Conservation (phyloP, 1,284 basidiomycete genomes). For the Apiotrichum veenhuisii region DNA sequence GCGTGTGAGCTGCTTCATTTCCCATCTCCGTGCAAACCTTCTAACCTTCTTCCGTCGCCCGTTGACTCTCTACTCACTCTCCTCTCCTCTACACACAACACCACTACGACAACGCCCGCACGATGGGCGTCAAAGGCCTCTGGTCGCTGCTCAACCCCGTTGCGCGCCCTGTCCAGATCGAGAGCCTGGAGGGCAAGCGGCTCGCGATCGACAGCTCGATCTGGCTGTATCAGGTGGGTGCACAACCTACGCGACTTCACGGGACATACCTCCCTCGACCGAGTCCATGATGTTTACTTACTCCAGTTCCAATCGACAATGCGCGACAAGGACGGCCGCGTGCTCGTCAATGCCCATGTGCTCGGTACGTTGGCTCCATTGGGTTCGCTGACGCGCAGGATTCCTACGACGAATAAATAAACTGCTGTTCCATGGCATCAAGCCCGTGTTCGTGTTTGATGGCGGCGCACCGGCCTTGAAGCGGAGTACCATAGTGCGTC, state of each 20-base stretch:
- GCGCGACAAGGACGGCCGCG: slow-evolving; percentile 92
- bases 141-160: slow-evolving; percentile 90
- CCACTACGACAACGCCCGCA: not conserved
- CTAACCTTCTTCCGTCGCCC: too few species aligned
- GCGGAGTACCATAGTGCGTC: slow-evolving; percentile 73
- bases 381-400: slow-evolving; percentile 21
- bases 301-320: slow-evolving; percentile 93
- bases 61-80: not conserved
- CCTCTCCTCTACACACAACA: too few species aligned
- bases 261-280: not conserved
- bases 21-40: too few species aligned
- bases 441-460: slow-evolving; percentile 96
- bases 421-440: slow-evolving; percentile 92
- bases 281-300: not conserved
- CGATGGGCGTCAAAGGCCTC: slow-evolving; percentile 91
- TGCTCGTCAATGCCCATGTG: slow-evolving; percentile 88
- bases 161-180: slow-evolving; percentile 82
- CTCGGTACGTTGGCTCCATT: slow-evolving; percentile 67
- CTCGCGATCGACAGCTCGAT: slow-evolving; percentile 98
- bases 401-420: slow-evolving; percentile 92
- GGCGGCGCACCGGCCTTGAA: slow-evolving; percentile 88
- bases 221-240: slow-evolving; percentile 74
- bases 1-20: too few species aligned
- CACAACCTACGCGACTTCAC: too few species aligned
- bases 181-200: slow-evolving; percentile 83